Base-by-base conservation (phyloP, 2,329 filamentous ascomycete genomes). In the Ustulina deusta region DNA sequence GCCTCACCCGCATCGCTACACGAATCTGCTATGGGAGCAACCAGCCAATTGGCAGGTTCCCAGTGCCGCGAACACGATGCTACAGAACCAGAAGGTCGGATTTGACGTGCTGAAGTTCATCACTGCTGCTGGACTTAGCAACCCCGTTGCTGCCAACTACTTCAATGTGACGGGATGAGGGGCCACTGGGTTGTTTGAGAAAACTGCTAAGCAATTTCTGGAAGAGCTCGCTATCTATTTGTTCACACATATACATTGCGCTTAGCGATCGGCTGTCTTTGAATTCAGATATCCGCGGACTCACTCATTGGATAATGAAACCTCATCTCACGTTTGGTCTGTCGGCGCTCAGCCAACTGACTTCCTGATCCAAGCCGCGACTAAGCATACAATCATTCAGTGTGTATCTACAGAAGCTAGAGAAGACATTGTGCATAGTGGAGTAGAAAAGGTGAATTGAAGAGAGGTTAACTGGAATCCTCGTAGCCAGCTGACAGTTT, bases 1-100 rank as follows among this genome's bases (percentile, higher is more conserved):
- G 7, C 75, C 78, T 2, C 75, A 80, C 63, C 74, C 79, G 25
- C 79, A 81, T 70, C 76, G 78, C 40, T 81, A 81, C 72, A 79
- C 79, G 20, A 76, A 78, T 58, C 71, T 81, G 46, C 69, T 81
- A n/a, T 81, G 77, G 73, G 78, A 76, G 66, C 78, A 80, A 69
- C 76, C 77, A 1, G 75, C 69, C 17, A 75, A 72, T 52, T 80
- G 78, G 72, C 68, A 76, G 36, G 75, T 81, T 6, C 75, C 79
- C 6, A 69, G 71, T 20, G 56, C 71, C 9, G 77, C 78, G 13
- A 76, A 69, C 42, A 74, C 73, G 48, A 76, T 76, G 74, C 54
- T 78, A 20, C 76, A 77, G 63, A 71, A 38, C 34, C 75, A 77
- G 72, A 79, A 75, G 68, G 48, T 74, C 6, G 79, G 77, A 0